Evolutionary conservation across 306 rosid genomes (phyloP).

Genomic region (Vicia sativa): DNA sequence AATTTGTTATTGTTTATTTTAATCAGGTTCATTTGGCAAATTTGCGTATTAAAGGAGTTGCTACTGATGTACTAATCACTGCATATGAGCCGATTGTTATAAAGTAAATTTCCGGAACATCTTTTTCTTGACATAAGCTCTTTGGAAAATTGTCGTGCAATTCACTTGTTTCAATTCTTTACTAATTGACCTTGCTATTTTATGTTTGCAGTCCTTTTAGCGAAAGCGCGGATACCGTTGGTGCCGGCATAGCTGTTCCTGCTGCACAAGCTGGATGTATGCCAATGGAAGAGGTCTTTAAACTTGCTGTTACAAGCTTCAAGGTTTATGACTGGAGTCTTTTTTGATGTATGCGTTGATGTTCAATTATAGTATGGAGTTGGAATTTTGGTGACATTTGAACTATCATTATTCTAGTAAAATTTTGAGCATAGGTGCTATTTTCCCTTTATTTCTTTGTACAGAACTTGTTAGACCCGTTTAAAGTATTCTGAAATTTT

Average conservation of each 20-base stretch:
- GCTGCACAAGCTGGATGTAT: conserved; percentile 69
- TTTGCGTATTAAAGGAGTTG: conserved; percentile 80
- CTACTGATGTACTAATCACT: conserved; percentile 72
- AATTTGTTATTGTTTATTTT: conserved; percentile 8
- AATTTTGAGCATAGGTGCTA: conserved; percentile 24
- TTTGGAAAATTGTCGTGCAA: conserved; percentile 7
- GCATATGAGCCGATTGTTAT: conserved; percentile 89
- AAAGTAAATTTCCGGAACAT: conserved; percentile 57
- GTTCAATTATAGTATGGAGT: conserved; percentile 9
- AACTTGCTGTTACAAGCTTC: conserved; percentile 69
- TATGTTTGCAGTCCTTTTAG: conserved; percentile 73
- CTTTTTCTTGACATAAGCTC: conserved; percentile 16
- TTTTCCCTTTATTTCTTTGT: conserved; percentile 8
- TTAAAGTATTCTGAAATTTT: too few species aligned
- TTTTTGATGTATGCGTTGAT: conserved; percentile 48
- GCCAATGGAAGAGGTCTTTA: conserved; percentile 77
- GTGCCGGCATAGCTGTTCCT: conserved; percentile 73
- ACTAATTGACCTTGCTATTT: neutral
- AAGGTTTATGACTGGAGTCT: conserved; percentile 77
- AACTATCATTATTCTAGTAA: conserved; percentile 11
- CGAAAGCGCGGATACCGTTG: conserved; percentile 74
- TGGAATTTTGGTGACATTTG: neutral
- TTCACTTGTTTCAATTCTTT: conserved; percentile 21
- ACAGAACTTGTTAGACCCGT: neutral
- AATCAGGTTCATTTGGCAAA: conserved; percentile 85